Evolutionary conservation across 768 basidiomycete genomes (phyloP).

Genomic region (Hypsizygus marmoreus): DNA sequence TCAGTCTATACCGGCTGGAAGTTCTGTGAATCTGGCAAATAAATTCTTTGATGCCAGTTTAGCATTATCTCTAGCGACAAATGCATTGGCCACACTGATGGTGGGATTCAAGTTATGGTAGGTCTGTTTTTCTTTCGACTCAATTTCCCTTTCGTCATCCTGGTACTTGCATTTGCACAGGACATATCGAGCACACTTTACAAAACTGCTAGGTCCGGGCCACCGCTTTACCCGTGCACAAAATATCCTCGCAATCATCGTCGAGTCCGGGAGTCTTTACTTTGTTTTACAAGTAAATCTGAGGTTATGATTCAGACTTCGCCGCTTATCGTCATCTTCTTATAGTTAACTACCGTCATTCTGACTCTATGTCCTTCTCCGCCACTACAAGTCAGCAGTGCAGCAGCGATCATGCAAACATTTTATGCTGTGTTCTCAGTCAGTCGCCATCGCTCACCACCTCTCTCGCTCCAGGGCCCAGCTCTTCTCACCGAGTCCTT

Average conservation of each 20-base stretch:
- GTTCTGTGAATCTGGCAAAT: too few relatives aligned
- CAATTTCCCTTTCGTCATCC: background rate
- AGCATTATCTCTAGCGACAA: constrained; percentile 6
- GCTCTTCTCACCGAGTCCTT: background rate
- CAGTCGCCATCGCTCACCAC: too few relatives aligned
- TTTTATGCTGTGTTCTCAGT: constrained; percentile 4
- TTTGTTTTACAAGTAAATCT: constrained; percentile 2
- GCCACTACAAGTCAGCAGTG: background rate
- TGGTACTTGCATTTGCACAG: too few relatives aligned
- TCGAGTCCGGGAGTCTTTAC: constrained; percentile 6
- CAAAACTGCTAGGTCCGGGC: background rate
- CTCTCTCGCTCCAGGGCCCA: background rate
- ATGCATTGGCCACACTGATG: constrained; percentile 6
- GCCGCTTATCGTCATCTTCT: too few relatives aligned
- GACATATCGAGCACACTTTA: constrained; percentile 4
- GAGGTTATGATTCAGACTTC: background rate
- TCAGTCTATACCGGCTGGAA: too few relatives aligned
- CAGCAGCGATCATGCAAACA: background rate
- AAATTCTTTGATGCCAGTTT: too few relatives aligned
- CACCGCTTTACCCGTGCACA: background rate
- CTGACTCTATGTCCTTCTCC: constrained; percentile 1
- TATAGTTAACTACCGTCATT: background rate
- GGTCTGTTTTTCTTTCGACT: background rate
- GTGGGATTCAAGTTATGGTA: constrained; percentile 10
- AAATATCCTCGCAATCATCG: constrained; percentile 2